Base-by-base conservation (phyloP, 495 filamentous ascomycete species). In the Xylaria palmicola region DNA sequence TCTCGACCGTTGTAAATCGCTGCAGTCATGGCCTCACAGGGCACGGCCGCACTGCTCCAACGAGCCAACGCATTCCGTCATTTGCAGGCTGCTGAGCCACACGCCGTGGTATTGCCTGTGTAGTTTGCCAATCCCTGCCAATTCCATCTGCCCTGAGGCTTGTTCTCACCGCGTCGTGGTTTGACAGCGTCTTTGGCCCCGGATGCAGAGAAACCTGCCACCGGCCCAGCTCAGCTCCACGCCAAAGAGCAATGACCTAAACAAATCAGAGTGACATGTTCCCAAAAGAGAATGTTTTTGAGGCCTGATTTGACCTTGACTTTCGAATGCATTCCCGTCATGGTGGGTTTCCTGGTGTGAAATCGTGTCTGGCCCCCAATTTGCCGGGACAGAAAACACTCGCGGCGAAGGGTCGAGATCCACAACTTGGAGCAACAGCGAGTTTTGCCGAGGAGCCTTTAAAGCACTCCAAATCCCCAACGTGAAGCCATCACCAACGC, bases 401-500 rank as follows among this genome's bases (percentile, higher is more conserved):
- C 32, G 13, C 7, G 36, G 37, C 37, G 37, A 30, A 27, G 19
- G 43, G 24, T 8, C 29, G 9, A 52, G 36, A 60, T 44, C 57
- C 57, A 51, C 57, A 60, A 17, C 57, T 43, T 44, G 37, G 44
- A 36, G 49, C 49, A 29, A 36, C 37, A 52, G 17, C 32, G 9
- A 8, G 26, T 15, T 43, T 34, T 4, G 6, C 36, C 47, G 0
- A n/a, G 57, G 32, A 17, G 15, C 15, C n/a, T n/a, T 24, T 41
- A 6, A 34, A 41, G 26, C 9, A 22, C 32, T 37, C 37, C 56
- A 43, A 51, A 50, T 43, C 48, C 52, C 57, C 57, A 60, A 60
- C 40, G 32, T 60, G 48, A 51, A 19, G 57, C 36, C 34, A 60
- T 52, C 57, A 52, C 36, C 47, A 52, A 44, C 44, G 7, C 47